Conservation (phyloP, 1,284 basidiomycete genomes). For the Irpex sp. region DNA sequence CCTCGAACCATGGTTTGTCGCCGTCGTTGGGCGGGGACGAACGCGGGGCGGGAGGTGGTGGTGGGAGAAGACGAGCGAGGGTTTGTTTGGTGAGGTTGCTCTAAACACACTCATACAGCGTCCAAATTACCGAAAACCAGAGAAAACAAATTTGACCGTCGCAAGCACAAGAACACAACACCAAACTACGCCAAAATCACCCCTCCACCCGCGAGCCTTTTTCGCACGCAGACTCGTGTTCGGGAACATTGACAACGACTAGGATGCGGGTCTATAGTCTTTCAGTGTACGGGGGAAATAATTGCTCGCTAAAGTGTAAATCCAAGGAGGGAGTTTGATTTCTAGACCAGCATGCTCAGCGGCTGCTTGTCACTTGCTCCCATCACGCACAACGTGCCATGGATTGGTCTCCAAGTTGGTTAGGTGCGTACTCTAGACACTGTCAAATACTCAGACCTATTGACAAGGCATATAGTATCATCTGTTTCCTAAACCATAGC, state of each 20-base stretch:
- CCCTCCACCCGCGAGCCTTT: not conserved
- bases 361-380: not conserved
- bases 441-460: too few relatives aligned
- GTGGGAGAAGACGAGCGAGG: constrained; percentile 13
- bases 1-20: constrained; percentile 7
- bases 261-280: not conserved
- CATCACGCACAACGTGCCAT: not conserved
- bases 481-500: too few relatives aligned
- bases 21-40: constrained; percentile 14
- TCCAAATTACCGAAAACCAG: constrained; percentile 67
- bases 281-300: not conserved
- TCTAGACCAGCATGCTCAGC: not conserved
- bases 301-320: not conserved
- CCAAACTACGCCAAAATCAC: constrained; percentile 36
- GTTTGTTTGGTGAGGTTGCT: constrained; percentile 35
- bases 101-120: constrained; percentile 53
- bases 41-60: constrained; percentile 13
- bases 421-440: not conserved
- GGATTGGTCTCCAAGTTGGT: not conserved
- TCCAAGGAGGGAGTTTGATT: too few relatives aligned
- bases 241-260: not conserved
- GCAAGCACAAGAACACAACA: constrained; percentile 53
- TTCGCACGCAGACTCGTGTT: not conserved
- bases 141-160: constrained; percentile 58
- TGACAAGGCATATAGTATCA: too few relatives aligned